Evolutionary conservation across 306 rosid genomes (phyloP), one percentile per base, ranked within the genome.

Genomic region (Crataegus laevigata): DNA sequence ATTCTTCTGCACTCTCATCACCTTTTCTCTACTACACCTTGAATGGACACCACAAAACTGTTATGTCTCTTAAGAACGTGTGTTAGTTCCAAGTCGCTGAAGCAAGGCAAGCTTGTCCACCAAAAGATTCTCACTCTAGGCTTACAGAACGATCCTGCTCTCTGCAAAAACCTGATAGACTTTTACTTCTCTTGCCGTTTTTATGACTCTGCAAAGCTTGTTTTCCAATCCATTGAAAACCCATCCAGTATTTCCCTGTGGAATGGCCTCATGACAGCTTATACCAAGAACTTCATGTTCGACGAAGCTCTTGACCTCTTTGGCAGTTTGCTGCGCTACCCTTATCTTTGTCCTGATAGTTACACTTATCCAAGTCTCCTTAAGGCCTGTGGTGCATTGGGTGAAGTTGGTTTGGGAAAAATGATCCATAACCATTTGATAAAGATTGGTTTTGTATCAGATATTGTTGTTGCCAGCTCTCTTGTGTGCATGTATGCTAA

Each of bases 321-420:
- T 83, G 78, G 76, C 25, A 85, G 71, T 69, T 79, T 90, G 52
- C 59, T 75, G 40, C 51, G 9, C 73, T 77, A 72, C 80, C 87
- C 89, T 68, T 32, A 24, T 73, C 14, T 87, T 43, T 80, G 60
- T 38, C 90, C 92, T 58, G 91, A 88, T 84, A 80, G 83, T 80
- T 90, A 77, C 79, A 88, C 94, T 12, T 92, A 82, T 77, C 94
- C 98, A 11, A 86, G 89, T 81, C 87, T 87, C 85, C 82, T 90
- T 69, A 90, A 90, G 86, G 94, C 91, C 5, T 90, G 93, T 32
- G 87, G 92, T 25, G 89, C 87, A 73, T 64, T 86, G 75, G 74
- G 86, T 61, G 76, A 88, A 66, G 55, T 84, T 79, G 30, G 66
- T 8, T 79, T 38, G 54, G 96, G 98, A 45, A 79, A 72, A 74